A percentile compares a stretch with the other conserved stretches of the same genome.
These are phyloP conservation scores for Acacia acuminata DNA, from an alignment of 306 rosid species.

Conservation along the genomic window DNA sequence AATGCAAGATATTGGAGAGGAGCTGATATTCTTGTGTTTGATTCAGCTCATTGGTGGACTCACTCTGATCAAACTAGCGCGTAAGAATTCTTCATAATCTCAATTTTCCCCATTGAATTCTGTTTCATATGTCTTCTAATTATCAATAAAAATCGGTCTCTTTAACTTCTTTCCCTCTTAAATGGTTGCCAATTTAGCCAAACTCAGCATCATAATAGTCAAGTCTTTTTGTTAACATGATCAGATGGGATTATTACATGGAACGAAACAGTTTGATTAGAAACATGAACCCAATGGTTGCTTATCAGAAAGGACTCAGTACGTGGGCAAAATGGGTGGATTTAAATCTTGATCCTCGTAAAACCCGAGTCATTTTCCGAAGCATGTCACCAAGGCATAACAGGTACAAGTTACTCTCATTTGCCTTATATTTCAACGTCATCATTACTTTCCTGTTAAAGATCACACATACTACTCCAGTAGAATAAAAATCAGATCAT, in stretches of 20 bases:
- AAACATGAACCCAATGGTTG: conserved; percentile 90
- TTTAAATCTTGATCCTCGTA: conserved; percentile 68
- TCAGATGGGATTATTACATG: conserved; percentile 97
- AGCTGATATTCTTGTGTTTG: conserved; percentile 84
- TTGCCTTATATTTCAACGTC: conserved; percentile 4
- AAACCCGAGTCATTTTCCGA: conserved; percentile 72
- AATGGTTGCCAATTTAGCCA: conserved; percentile 7
- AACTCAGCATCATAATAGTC: conserved; percentile 24
- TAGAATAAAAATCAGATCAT: neutral
- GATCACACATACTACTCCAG: neutral
- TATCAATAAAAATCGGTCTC: neutral
- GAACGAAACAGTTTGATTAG: conserved; percentile 56
- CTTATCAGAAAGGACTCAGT: conserved; percentile 89
- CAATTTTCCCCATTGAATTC: conserved; percentile 22
- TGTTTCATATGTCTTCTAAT: neutral
- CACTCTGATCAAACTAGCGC: conserved; percentile 76
- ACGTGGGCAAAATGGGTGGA: conserved; percentile 99
- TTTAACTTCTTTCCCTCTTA: conserved; percentile 4
- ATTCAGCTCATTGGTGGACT: conserved; percentile 99
- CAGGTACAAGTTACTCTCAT: conserved; percentile 49
- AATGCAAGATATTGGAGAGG: conserved; percentile 94
- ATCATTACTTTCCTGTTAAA: neutral
- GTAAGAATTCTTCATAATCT: conserved; percentile 53
- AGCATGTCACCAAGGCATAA: conserved; percentile 97
- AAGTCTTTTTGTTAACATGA: conserved; percentile 25